These are phyloP conservation scores for Wickerhamiella siamensis DNA, from an alignment of 805 yeast genomes.

Conservation along the genomic window DNA sequence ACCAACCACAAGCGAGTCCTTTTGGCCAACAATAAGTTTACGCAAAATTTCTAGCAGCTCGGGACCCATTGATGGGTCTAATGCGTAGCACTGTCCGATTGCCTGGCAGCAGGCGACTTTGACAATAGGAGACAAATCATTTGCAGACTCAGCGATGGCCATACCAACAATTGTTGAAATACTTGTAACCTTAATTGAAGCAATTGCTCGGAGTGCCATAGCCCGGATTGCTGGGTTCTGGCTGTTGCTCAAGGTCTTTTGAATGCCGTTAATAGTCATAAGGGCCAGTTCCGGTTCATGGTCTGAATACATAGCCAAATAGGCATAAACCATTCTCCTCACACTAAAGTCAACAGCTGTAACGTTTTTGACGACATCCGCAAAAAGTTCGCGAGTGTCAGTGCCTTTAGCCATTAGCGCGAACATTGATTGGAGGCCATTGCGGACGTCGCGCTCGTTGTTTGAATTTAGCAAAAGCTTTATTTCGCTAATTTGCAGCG, in stretches of 20 bases:
- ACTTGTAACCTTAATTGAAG: slow-evolving; percentile 71
- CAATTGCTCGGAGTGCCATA: slow-evolving; percentile 60
- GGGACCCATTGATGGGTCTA: slow-evolving; percentile 30
- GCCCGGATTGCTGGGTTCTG: slow-evolving; percentile 54
- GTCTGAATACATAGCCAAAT: slow-evolving; percentile 64
- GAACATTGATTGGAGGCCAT: slow-evolving; percentile 43
- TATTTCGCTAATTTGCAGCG: slow-evolving; percentile 49
- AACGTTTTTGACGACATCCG: slow-evolving; percentile 75
- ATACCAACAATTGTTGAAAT: slow-evolving; percentile 65
- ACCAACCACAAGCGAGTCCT: slow-evolving; percentile 52
- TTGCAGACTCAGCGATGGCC: slow-evolving; percentile 50
- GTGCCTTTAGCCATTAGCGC: slow-evolving; percentile 20
- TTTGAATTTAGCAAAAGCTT: slow-evolving; percentile 51
- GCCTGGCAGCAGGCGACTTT: slow-evolving; percentile 70
- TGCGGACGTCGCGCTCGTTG: slow-evolving; percentile 45
- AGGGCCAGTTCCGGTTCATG: slow-evolving; percentile 80
- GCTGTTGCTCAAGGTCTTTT: slow-evolving; percentile 55
- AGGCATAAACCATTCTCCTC: slow-evolving; percentile 62
- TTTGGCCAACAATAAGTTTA: slow-evolving; percentile 45
- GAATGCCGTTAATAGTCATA: slow-evolving; percentile 80
- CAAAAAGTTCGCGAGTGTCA: slow-evolving; percentile 37
- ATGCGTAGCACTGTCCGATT: slow-evolving; percentile 40
- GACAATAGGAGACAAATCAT: slow-evolving; percentile 66
- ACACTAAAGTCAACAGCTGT: slow-evolving; percentile 52
- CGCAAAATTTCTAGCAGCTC: slow-evolving; percentile 39